Evolutionary conservation across 352 stramenopile species (phyloP).

Genomic region (Pythium pectinolyticum): DNA sequence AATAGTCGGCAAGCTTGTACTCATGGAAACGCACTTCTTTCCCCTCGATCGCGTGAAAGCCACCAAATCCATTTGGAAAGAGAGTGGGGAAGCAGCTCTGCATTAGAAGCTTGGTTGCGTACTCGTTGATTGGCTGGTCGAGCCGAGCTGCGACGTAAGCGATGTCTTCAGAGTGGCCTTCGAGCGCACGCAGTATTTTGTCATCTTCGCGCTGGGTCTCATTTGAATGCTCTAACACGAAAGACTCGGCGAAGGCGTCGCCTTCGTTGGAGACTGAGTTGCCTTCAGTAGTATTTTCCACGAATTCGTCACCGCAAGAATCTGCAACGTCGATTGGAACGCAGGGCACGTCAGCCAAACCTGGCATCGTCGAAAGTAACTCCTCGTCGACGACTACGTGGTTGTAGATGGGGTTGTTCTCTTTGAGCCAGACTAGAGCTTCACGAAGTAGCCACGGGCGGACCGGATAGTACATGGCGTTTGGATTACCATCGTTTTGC

Average conservation of each 20-base stretch:
- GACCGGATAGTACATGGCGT: not conserved
- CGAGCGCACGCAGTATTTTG: not conserved
- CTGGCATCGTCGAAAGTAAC: not conserved
- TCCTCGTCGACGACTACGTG: slow-evolving; percentile 1
- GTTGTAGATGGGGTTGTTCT: slow-evolving; percentile 9
- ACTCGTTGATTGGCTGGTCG: not conserved
- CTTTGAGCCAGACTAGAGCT: slow-evolving; percentile 2
- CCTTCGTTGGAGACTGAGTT: not conserved
- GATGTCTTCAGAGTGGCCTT: too few species aligned
- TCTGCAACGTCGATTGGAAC: not conserved
- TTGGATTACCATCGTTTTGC: not conserved
- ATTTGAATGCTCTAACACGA: not conserved
- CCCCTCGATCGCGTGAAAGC: not conserved
- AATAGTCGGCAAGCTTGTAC: slow-evolving; percentile 1
- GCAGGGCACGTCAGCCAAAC: not conserved
- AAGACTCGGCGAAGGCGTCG: not conserved
- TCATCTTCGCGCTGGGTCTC: not conserved
- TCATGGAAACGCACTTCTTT: not conserved
- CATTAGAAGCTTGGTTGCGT: not conserved
- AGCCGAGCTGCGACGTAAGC: too few species aligned
- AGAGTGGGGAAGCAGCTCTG: not conserved
- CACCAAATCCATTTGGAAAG: not conserved
- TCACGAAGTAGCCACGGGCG: slow-evolving; percentile 4
- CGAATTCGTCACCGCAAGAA: not conserved
- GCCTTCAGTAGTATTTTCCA: not conserved